phyloP scores from a whole-genome alignment of 169 alveolate species.

The Babesia sp. region DNA sequence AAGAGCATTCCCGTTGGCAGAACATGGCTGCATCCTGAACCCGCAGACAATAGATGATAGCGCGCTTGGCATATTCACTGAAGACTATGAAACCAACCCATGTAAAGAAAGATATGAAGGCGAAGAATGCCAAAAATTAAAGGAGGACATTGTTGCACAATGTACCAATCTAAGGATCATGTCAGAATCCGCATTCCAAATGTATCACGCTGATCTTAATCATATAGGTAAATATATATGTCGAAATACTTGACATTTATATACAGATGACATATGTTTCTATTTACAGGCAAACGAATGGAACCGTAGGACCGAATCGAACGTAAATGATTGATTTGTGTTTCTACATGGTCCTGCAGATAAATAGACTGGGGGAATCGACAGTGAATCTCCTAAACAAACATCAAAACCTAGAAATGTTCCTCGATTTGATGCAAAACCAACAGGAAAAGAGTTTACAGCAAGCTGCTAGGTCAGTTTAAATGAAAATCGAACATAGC shows the following conservation, averaged over 20 bases:
- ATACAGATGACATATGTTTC: slow-evolving; percentile 78
- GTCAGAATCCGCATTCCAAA: slow-evolving; percentile 81
- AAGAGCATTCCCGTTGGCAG: slow-evolving; percentile 72
- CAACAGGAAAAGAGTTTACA: slow-evolving; percentile 42
- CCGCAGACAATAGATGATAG: slow-evolving; percentile 52
- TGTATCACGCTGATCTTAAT: slow-evolving; percentile 78
- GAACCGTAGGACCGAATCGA: slow-evolving; percentile 75
- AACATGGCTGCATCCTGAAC: slow-evolving; percentile 75
- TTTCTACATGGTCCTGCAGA: slow-evolving; percentile 12
- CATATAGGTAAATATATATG: slow-evolving; percentile 57
- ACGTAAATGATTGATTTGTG: slow-evolving; percentile 44
- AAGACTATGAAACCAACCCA: slow-evolving; percentile 52
- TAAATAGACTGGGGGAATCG: slow-evolving; percentile 53
- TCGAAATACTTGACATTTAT: too few species aligned
- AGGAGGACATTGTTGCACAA: slow-evolving; percentile 72
- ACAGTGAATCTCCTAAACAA: slow-evolving; percentile 28
- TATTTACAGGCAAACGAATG: slow-evolving; percentile 77
- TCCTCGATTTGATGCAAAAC: slow-evolving; percentile 17
- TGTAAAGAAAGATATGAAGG: slow-evolving; percentile 34
- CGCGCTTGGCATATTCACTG: slow-evolving; percentile 30
- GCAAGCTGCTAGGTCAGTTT: slow-evolving; percentile 50
- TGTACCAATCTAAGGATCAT: slow-evolving; percentile 69
- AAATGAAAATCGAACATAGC: too few species aligned
- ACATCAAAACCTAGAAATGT: slow-evolving; percentile 27
- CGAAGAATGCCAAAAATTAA: slow-evolving; percentile 72